Evolutionary conservation across 1,284 basidiomycete genomes (phyloP).

Genomic region (Lentinula novae-zelandiae): DNA sequence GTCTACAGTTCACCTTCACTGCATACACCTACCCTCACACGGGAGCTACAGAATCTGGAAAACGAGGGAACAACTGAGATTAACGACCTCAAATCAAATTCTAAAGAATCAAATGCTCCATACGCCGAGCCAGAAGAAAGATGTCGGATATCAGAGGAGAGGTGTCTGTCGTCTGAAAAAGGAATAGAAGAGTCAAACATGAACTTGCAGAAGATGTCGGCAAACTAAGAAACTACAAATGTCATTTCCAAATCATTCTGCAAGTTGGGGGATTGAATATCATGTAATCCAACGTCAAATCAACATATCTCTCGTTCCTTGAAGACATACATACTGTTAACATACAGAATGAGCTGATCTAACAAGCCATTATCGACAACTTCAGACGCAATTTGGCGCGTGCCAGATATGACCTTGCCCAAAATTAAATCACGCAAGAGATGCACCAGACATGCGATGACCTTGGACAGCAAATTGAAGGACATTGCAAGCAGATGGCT

Average conservation of each 20-base stretch:
- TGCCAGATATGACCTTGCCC: constrained; percentile 5
- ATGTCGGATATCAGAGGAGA: neutral
- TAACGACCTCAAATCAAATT: neutral
- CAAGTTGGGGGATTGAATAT: neutral
- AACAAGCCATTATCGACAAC: constrained; percentile 4
- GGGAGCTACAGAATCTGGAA: no score
- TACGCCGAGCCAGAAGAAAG: neutral
- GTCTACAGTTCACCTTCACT: no score
- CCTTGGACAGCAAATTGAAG: neutral
- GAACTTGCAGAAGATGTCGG: neutral
- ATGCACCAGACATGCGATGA: constrained; percentile 5
- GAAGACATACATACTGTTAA: neutral
- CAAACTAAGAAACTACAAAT: neutral
- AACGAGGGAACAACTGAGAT: neutral
- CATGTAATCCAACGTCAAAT: neutral
- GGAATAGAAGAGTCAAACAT: neutral
- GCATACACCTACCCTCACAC: no score
- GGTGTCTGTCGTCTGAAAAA: neutral
- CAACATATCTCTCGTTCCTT: neutral
- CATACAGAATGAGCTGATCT: constrained; percentile 1
- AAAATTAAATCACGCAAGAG: neutral
- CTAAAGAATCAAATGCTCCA: neutral
- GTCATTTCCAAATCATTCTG: neutral
- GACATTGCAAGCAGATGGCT: neutral
- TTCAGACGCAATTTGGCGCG: neutral